Conservation (phyloP, 768 basidiomycete genomes). For the Lanmaoa pseudosensibilis region DNA sequence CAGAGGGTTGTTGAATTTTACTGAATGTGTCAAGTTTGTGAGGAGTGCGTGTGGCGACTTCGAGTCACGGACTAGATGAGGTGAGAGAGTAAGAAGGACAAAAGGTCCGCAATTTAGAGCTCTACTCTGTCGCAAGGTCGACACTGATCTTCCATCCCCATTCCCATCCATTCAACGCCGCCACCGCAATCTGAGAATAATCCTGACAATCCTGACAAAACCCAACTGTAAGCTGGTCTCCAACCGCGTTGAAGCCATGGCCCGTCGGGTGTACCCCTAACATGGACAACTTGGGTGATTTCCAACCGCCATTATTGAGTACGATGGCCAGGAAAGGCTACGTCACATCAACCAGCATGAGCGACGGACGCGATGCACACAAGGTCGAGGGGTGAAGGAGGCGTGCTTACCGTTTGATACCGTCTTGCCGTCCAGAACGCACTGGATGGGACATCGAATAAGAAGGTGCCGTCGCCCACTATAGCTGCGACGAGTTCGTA, state of each 20-base stretch:
- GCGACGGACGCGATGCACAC: too few relatives aligned
- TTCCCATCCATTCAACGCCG: conserved; percentile 69
- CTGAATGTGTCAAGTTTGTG: too few relatives aligned
- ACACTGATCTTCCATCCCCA: conserved; percentile 46
- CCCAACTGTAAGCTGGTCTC: conserved; percentile 55
- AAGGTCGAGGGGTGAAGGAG: neutral
- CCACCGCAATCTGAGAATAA: conserved; percentile 60
- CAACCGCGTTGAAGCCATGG: conserved; percentile 44
- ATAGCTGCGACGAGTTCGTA: conserved; percentile 59
- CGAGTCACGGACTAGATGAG: too few relatives aligned
- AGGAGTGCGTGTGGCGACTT: too few relatives aligned
- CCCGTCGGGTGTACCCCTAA: conserved; percentile 63
- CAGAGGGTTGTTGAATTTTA: too few relatives aligned
- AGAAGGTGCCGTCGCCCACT: conserved; percentile 69
- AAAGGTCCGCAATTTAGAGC: too few relatives aligned
- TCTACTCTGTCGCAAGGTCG: conserved; percentile 24
- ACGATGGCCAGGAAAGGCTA: conserved; percentile 72
- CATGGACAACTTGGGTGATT: conserved; percentile 64
- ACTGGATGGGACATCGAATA: conserved; percentile 66
- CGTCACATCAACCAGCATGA: neutral
- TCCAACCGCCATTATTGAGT: conserved; percentile 74
- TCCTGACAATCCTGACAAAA: conserved; percentile 66
- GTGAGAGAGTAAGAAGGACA: too few relatives aligned
- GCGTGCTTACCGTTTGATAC: conserved; percentile 56
- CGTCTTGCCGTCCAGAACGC: conserved; percentile 73